Percentiles rank a stretch among this genome's conserved stretches.
Evolutionary conservation across 2,329 filamentous ascomycete genomes (phyloP).

Genomic region (Aureobasidium sp.): DNA sequence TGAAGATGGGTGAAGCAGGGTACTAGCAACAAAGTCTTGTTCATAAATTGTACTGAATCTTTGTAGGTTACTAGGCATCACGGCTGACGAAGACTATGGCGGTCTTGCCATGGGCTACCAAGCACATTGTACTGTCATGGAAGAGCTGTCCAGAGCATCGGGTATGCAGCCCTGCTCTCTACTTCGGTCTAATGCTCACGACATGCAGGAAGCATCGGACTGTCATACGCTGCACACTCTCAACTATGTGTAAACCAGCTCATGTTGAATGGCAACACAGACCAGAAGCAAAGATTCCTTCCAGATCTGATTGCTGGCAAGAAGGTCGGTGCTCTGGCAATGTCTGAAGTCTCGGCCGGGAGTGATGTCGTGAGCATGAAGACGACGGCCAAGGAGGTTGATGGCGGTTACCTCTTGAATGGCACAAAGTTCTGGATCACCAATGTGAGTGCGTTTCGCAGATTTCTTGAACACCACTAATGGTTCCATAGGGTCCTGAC

Average conservation of each 20-base stretch:
- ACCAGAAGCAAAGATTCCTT: conserved; percentile 75
- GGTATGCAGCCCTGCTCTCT: conserved; percentile 35
- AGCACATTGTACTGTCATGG: conserved; percentile 91
- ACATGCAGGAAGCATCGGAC: conserved; percentile 56
- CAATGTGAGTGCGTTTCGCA: conserved; percentile 51
- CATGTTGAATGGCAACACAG: conserved; percentile 73
- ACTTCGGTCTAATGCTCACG: not conserved
- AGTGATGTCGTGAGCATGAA: conserved; percentile 96
- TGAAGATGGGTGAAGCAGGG: conserved; percentile 82
- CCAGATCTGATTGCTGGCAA: conserved; percentile 75
- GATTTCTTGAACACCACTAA: not conserved
- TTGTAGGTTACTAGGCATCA: conserved; percentile 74
- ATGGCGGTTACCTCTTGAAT: conserved; percentile 79
- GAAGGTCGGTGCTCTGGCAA: conserved; percentile 80
- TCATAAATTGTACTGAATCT: conserved; percentile 8
- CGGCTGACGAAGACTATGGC: conserved; percentile 85
- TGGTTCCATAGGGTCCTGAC: conserved; percentile 57
- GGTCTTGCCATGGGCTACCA: conserved; percentile 91
- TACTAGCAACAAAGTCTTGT: conserved; percentile 22
- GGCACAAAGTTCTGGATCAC: conserved; percentile 99
- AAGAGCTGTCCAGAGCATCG: conserved; percentile 84
- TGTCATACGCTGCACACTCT: conserved; percentile 92
- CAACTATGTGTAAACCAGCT: conserved; percentile 96
- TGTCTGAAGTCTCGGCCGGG: conserved; percentile 87
- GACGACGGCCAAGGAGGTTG: conserved; percentile 69